Evolutionary conservation across 2,329 filamentous ascomycete species (phyloP), one percentile per base, ranked within the genome.

Genomic region (Epichloe sibirici): DNA sequence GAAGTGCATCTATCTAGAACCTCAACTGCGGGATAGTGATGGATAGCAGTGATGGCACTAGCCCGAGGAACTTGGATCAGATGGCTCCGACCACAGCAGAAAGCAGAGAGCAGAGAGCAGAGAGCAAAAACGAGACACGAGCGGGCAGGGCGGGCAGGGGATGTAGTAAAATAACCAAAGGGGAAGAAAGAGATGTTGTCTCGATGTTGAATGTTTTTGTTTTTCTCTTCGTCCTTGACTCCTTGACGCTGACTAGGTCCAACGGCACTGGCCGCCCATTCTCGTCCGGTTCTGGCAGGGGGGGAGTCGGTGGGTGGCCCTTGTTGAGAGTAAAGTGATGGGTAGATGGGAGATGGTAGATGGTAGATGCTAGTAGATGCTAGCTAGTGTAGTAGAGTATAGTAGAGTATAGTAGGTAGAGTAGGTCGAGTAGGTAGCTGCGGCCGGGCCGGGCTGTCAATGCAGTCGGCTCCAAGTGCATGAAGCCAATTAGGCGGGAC

Each of bases 221-320:
- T 43, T 50, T 45, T 7, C 31, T 48, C 35, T 34, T 12, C 37
- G 12, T 15, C 35, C 17, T 45, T 44, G 21, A 15, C 28, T 46
- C 17, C 35, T 49, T 28, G 47, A 45, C 48, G n/a, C 51, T 42
- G 47, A 34, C 28, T 31, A 40, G 45, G 21, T 45, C 5, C 25
- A 37, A 45, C 44, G 45, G 44, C 48, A 54, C 48, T 48, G 45
- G 49, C 31, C 37, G 47, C 45, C 28, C 44, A 43, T 39, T 45
- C 47, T 49, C 43, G 40, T 40, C 49, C 53, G 53, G 42, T 52
- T 55, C 45, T 21, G 50, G 53, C 50, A 55, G 47, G 47, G 3
- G 8, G 7, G 28, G 8, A 3, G 28, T 1, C 1, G 0, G 28
- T 8, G 28, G 28, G 28, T 31, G 28, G 28, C 28, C 28, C 28